Base-by-base conservation (phyloP, 257 asterid species). In the Forsythia viridissima region DNA sequence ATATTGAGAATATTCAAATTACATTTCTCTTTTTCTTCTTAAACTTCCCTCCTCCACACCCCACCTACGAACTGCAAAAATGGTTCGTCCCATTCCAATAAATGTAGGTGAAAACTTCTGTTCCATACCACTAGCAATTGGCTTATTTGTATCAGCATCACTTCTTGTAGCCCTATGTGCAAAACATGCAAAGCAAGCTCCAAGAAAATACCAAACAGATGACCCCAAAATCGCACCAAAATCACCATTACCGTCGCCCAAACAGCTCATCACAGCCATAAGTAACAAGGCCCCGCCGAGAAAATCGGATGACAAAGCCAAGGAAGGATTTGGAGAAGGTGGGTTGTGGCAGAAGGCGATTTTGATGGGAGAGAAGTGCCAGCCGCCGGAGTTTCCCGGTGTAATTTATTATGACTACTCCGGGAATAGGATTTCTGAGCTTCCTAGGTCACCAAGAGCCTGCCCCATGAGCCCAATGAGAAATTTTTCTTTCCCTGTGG, bases 261-360 rank as follows among this genome's bases (percentile, higher is more conserved):
- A 83, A 88, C 82, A 82, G 85, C 79, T 83, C 67, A 80, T 86
- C 52, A 30, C 82, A 0, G 77, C 85, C 59, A 52, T 76, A 43
- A 84, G 86, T 68, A 78, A 80, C 15, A 85, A 87, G 81, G 86
- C 86, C 13, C 71, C 83, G 73, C 52, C 57, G 24, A 69, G 77
- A 71, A 83, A 85, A 12, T 9, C 71, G 4, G 84, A 44, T 12
- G 76, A 41, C 70, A 70, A 30, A 18, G 34, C 20, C 12, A 20
- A 61, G 30, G 71, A 71, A 41, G 12, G 79, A 24, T 20, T 68
- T 52, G 89, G 82, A 55, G 94, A 87, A 69, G 77, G 74, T 4
- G 97, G 97, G 4, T 38, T 94, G 77, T 94, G 97, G 98, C 96
- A 91, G 73, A 94, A 94, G 84, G 89, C 90, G 15, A 94, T 92